Evolutionary conservation across 2,329 filamentous ascomycete genomes (phyloP).

Genomic region (Sporothrix inflata): DNA sequence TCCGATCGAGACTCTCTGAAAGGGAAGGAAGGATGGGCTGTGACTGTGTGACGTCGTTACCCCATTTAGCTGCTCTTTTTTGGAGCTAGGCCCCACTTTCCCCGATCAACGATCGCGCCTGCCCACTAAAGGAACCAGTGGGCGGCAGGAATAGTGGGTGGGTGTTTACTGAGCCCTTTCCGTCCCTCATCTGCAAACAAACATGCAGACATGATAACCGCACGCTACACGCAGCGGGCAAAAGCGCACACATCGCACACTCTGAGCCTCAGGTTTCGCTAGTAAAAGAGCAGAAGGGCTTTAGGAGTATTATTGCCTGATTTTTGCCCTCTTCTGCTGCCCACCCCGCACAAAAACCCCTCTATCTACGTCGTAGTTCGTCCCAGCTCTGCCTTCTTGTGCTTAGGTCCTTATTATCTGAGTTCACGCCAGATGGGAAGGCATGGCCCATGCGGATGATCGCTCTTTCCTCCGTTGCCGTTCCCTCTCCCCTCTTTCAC

Average conservation of each 20-base stretch:
- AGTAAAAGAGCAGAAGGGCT: neutral
- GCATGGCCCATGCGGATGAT: neutral
- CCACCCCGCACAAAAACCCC: neutral
- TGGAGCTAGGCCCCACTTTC: constrained; percentile 8
- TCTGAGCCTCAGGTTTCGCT: neutral
- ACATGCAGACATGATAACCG: neutral
- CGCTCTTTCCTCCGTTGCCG: constrained; percentile 17
- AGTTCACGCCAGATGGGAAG: neutral
- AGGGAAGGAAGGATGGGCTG: neutral
- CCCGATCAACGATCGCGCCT: constrained; percentile 20
- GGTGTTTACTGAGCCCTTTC: constrained; percentile 23
- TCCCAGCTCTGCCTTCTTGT: neutral
- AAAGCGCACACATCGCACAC: neutral
- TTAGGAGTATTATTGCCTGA: neutral
- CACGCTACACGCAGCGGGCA: neutral
- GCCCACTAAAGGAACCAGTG: neutral
- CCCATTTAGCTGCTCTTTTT: neutral
- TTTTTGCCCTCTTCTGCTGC: neutral
- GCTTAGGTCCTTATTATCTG: neutral
- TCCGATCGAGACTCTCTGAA: neutral
- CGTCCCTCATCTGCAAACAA: neutral
- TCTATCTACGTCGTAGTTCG: neutral
- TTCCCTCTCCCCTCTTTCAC: neutral
- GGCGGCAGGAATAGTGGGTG: neutral
- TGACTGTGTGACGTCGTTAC: constrained; percentile 26